A percentile compares a stretch with the other conserved stretches of the same genome.
Evolutionary conservation across 306 rosid genomes (phyloP).

Genomic region (Senna tora): DNA sequence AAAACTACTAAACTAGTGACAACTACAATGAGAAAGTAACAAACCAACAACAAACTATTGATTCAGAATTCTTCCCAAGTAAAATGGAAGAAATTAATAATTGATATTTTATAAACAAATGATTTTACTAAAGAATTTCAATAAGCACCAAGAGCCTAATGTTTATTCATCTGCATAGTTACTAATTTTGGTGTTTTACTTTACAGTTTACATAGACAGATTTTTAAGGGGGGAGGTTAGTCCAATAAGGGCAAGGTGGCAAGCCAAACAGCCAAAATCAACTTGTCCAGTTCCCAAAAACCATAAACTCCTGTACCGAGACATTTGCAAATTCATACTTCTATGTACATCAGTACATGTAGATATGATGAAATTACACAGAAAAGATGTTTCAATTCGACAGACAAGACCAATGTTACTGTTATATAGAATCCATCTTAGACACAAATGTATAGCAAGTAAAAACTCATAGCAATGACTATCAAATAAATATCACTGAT

Average conservation of each 20-base stretch:
- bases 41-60: slow-evolving; percentile 23
- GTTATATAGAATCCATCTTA: slow-evolving; percentile 26
- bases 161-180: slow-evolving; percentile 28
- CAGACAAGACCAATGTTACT: background rate
- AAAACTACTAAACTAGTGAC: slow-evolving; percentile 42
- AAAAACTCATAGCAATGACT: slow-evolving; percentile 24
- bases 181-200: background rate
- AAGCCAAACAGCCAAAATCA: slow-evolving; percentile 4
- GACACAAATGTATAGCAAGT: slow-evolving; percentile 16
- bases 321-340: slow-evolving; percentile 12
- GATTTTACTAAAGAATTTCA: background rate
- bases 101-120: background rate
- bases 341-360: background rate
- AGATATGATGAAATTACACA: background rate
- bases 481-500: background rate
- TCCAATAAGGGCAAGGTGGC: background rate
- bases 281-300: slow-evolving; percentile 6
- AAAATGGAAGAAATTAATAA: slow-evolving; percentile 5
- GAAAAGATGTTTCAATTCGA: slow-evolving; percentile 18
- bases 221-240: background rate
- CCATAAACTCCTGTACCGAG: background rate
- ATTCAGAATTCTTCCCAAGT: background rate
- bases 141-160: background rate
- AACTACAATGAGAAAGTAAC: slow-evolving; percentile 19
- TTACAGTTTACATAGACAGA: background rate